Conservation (phyloP, 176 grass and related monocot species). For the Triticum urartu region DNA sequence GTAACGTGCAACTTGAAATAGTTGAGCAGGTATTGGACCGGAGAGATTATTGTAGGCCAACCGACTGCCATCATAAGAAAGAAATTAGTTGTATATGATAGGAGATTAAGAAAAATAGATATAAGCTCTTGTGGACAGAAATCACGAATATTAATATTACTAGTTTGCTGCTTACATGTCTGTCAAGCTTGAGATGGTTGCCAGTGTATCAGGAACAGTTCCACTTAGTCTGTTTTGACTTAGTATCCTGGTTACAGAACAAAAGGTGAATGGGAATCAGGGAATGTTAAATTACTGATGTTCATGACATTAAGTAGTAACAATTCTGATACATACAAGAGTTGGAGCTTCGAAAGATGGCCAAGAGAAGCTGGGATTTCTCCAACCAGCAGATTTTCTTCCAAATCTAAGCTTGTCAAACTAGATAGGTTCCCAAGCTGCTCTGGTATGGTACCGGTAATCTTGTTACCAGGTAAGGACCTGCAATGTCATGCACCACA, state of each 20-base stretch:
- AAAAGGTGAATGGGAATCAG: background rate
- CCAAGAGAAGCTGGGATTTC: constrained; percentile 85
- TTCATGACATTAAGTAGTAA: constrained; percentile 20
- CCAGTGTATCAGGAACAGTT: constrained; percentile 64
- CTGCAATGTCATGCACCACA: constrained; percentile 47
- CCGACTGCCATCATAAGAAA: constrained; percentile 51
- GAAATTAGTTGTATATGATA: constrained; percentile 25
- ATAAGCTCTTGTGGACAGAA: constrained; percentile 15
- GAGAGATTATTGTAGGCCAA: constrained; percentile 86
- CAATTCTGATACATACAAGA: constrained; percentile 60
- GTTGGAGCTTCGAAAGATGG: constrained; percentile 58
- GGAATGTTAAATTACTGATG: background rate
- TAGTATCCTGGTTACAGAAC: constrained; percentile 63
- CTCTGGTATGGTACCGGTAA: constrained; percentile 76
- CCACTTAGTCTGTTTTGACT: constrained; percentile 82
- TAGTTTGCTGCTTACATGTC: constrained; percentile 62
- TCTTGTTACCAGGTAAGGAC: constrained; percentile 63
- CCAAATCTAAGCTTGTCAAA: constrained; percentile 71
- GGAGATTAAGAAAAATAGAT: background rate
- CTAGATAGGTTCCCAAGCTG: constrained; percentile 75
- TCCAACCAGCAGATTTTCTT: constrained; percentile 72
- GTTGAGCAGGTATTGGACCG: constrained; percentile 72
- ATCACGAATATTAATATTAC: constrained; percentile 24
- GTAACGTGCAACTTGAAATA: constrained; percentile 94
- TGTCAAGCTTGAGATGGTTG: constrained; percentile 65